Base-by-base conservation (phyloP, 2,329 filamentous ascomycete genomes). In the Claviceps sp. region DNA sequence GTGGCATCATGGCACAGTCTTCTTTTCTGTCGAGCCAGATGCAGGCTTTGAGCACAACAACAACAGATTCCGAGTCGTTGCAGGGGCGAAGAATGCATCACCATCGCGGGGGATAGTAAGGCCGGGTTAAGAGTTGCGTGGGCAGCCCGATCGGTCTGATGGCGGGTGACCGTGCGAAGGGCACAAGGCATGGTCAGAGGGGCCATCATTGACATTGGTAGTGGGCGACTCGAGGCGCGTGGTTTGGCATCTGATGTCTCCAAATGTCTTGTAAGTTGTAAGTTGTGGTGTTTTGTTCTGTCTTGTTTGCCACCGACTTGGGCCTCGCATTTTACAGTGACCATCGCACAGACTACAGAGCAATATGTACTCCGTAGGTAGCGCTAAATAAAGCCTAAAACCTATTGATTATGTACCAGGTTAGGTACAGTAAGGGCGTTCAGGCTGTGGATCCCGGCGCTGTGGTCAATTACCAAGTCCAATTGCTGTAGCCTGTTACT, bases 21-120 rank as follows among this genome's bases (percentile, higher is more conserved):
- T 37, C 22, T 20, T 42, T 13, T 45, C 36, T 26, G 14, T 38
- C 11, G 20, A 36, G 29, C 16, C 29, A 14, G 47, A 5, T 38
- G 22, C 2, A 44, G 23, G 34, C 16, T 9, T 8, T 39, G 50
- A 47, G 20, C 26, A 34, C 47, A 48, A 17, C 43, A 14, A 46
- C 48, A 17, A 51, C 53, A 48, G 50, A 36, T 5, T 39, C 11
- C 26, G 8, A 44, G 23, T 45, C 46, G 16, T 23, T 47, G 23
- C 43, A 52, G 29, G 29, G 36, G 47, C 26, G 20, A 29, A 17
- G 50, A 26, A 14, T 39, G 50, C 50, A 52, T 47, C n/a, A 39
- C 46, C 17, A 39, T 11, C 22, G 17, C 16, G 14, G 44, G 39
- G 26, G 5, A 13, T 14, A 20, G 23, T 22, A 5, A 44, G 40